phyloP scores from a whole-genome alignment of 75 land plant genomes.

The Pinus taeda region DNA sequence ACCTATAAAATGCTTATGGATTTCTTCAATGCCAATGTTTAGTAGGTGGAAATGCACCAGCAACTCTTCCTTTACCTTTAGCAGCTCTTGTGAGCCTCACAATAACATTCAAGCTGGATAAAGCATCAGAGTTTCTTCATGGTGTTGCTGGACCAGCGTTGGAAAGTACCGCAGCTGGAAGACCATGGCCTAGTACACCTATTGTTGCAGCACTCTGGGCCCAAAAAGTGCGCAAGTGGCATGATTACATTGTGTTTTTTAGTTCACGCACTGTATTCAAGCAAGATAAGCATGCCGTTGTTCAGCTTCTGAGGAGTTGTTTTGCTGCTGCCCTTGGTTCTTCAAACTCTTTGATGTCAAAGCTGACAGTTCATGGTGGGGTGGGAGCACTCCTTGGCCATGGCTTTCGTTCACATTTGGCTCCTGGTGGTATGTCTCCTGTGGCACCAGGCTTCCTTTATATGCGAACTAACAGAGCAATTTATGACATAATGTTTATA shows the following conservation, averaged over 20 bases:
- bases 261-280: constrained; percentile 50
- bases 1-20: constrained; percentile 2
- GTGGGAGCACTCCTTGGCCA: constrained; percentile 69
- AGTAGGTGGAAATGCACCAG: constrained; percentile 20
- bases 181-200: constrained; percentile 69
- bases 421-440: constrained; percentile 13
- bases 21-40: constrained; percentile 2
- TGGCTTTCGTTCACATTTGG: constrained; percentile 16
- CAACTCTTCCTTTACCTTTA: constrained; percentile 76
- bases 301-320: constrained; percentile 70
- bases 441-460: constrained; percentile 73
- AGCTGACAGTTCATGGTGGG: constrained; percentile 39
- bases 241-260: constrained; percentile 66
- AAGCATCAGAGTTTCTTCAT: constrained; percentile 58
- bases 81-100: constrained; percentile 85
- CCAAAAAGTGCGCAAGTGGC: constrained; percentile 85
- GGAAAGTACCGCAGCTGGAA: constrained; percentile 59
- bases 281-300: constrained; percentile 54
- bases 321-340: constrained; percentile 60
- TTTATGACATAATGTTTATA: constrained; percentile 64
- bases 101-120: constrained; percentile 81
- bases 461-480: constrained; percentile 53
- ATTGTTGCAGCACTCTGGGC: constrained; percentile 83
- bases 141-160: constrained; percentile 79
- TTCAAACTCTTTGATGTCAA: constrained; percentile 13